Conservation (phyloP, 208 protist genomes). For the Acanthamoeba healyi region DNA sequence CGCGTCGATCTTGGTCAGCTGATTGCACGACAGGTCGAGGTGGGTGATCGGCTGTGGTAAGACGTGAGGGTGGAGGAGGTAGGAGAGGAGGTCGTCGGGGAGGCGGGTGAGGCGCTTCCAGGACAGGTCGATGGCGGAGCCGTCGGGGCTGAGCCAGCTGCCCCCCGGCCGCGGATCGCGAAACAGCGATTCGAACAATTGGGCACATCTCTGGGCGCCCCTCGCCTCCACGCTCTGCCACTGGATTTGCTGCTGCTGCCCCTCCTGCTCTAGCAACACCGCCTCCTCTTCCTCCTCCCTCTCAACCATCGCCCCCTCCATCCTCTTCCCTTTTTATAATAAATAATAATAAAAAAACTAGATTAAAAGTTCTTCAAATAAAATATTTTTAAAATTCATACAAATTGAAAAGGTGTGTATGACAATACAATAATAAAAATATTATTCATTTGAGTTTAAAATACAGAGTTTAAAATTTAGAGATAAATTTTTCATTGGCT, state of each 20-base stretch:
- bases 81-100: not conserved
- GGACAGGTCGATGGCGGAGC: not conserved
- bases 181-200: not conserved
- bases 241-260: not conserved
- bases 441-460: too few species aligned
- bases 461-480: too few species aligned
- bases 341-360: too few species aligned
- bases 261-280: not conserved
- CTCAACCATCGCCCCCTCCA: too few species aligned
- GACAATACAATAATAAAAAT: too few species aligned
- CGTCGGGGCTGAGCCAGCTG: not conserved
- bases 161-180: not conserved
- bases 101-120: not conserved
- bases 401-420: too few species aligned
- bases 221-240: not conserved
- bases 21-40: constrained; percentile 16
- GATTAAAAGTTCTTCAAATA: too few species aligned
- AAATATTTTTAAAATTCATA: too few species aligned
- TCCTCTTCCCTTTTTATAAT: too few species aligned
- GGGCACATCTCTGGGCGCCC: not conserved
- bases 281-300: not conserved
- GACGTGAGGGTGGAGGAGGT: not conserved
- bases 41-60: not conserved
- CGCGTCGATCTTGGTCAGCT: not conserved
- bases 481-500: too few species aligned